Evolutionary conservation across 2,329 filamentous ascomycete genomes (phyloP), one percentile per base, ranked within the genome.

Genomic region (Talaromyces albobiverticillius): DNA sequence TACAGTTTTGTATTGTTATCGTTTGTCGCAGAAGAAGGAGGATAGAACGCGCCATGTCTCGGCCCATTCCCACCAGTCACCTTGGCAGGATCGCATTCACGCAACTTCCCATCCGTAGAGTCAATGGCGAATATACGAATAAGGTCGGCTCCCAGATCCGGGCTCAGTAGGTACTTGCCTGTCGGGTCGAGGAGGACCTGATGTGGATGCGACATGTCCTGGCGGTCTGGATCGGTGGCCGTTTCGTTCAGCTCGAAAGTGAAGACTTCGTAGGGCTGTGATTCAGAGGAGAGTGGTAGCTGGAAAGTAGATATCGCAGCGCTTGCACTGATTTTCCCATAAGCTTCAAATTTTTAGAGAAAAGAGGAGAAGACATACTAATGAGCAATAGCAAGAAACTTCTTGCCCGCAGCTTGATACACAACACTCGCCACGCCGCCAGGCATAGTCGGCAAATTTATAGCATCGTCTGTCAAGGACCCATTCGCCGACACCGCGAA

Each of bases 131-230:
- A 89, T 74, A 82, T 70, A 58, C 81, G 83, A 46, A 89, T 68
- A 6, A 82, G 62, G 61, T 89, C 87, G 0, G 80, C 77, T 38
- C 86, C 83, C 4, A 91, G 76, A 61, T 89, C 87, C 1, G 86
- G 85, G 8, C 84, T 78, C 8, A 88, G 63, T 25, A 88, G 62
- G 67, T 81, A 89, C n/a, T 75, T 63, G 5, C 79, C 81, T 2
- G 82, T 86, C 6, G 86, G 86, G 64, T 89, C 86, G 31, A 86
- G 65, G 49, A 87, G 66, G n/a, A 81, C 79, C 64, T 86, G 72
- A 68, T 89, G 86, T 16, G 85, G 84, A 64, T 86, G 83, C 2
- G 85, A 74, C 6, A 77, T 73, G 40, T 81, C 74, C 68, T 88
- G 83, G 49, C 81, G 79, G 4, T 63, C 59, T 1, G 69, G 66